Evolutionary conservation across 306 rosid genomes (phyloP), one percentile per base, ranked within the genome.

Genomic region (Ormosia semicastrata): DNA sequence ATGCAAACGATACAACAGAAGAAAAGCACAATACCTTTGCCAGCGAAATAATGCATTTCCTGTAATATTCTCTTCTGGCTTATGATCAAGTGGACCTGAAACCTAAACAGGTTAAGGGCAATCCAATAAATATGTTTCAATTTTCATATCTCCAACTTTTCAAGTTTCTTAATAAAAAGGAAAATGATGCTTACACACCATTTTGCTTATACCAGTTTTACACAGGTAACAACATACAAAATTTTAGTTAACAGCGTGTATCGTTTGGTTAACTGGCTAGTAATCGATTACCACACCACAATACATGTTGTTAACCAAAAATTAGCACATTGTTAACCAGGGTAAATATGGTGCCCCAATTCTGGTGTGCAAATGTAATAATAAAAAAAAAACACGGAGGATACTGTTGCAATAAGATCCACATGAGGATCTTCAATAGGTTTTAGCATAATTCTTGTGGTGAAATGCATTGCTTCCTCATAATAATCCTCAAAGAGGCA

Each of bases 361-460:
- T 37, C 8, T 41, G 11, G 11, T 7, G 47, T 7, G 47, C 47
- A 41, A 41, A 7, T 24, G 0, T 24, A 24, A 24, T 24, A 7
- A 65, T n/a, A 54, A 34, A 64, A 32, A 58, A 7, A 33, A 3
- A 37, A 30, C 54, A 3, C 11, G n/a, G 64, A 33, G 2, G 90
- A 89, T 93, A 95, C 98, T 3, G 97, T 93, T 43, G 99, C 99
- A 36, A 95, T 86, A 78, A 93, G 87, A 92, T 95, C 98, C 24
- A 95, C 99, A 82, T 90, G 93, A 65, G 97, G 99, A 67, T 95
- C 99, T 49, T 93, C 99, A 44, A 93, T 89, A 2, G 99, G 99
- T 80, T 93, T 93, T n/a, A 95, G 92, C 98, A 95, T 92, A 17
- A 95, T 93, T 78, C 88, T 62, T 7, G 99, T 84, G 69, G 83